Conservation (phyloP, 371 early-diverging fungal species). For the Mucor irregularis region DNA sequence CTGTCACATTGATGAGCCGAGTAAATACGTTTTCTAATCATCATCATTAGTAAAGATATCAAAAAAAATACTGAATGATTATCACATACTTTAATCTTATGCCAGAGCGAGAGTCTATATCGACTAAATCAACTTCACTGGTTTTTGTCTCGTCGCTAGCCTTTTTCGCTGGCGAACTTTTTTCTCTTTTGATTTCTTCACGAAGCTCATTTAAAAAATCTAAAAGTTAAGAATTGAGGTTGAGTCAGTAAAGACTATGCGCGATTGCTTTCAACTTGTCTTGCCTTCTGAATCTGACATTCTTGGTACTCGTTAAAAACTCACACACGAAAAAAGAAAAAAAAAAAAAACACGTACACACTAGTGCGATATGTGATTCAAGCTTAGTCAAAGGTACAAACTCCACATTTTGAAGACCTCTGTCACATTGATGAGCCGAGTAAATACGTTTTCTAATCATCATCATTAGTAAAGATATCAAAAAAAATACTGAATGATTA, state of each 20-base stretch:
- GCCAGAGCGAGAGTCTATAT: slow-evolving; percentile 13
- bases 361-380: slow-evolving; percentile 1
- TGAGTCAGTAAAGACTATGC: no score
- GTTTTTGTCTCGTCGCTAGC: background rate
- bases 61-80: background rate
- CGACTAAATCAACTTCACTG: slow-evolving; percentile 1
- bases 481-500: no score
- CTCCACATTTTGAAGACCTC: slow-evolving; percentile 8
- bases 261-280: no score
- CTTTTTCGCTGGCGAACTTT: background rate
- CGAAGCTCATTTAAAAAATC: no score
- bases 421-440: slow-evolving; percentile 10
- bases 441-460: slow-evolving; percentile 1
- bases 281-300: no score
- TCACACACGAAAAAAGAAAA: no score
- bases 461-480: background rate
- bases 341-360: no score
- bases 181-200: slow-evolving; percentile 1
- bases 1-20: slow-evolving; percentile 12
- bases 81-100: slow-evolving; percentile 22
- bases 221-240: no score
- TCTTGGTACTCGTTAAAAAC: no score
- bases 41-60: background rate
- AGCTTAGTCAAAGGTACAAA: slow-evolving; percentile 18
- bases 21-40: slow-evolving; percentile 1